Evolutionary conservation across 768 basidiomycete species (phyloP), one percentile per base, ranked within the genome.

Genomic region (Serendipita indica): DNA sequence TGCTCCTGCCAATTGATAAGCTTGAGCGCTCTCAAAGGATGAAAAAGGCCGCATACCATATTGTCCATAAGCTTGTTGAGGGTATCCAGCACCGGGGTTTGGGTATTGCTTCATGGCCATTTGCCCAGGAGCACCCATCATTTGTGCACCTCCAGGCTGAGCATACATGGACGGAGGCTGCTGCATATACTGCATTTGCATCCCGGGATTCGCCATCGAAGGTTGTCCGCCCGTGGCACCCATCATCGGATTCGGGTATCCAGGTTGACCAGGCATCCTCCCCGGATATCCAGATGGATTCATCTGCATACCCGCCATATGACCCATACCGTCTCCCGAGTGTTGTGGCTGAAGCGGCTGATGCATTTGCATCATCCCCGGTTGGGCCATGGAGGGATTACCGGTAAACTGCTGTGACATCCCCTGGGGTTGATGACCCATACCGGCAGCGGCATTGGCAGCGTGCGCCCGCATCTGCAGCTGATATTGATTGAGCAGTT

Each of bases 351-450:
- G 58, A 18, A 58, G 60, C 32, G 37, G 56, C 1, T 57, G 45
- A n/a, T 61, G 62, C 56, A 39, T 39, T 63, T 65, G 45, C 61
- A 35, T 3, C 62, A 57, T 35, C 61, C 61, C 14, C 61, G 59
- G n/a, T n/a, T n/a, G n/a, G n/a, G n/a, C n/a, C n/a, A n/a, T n/a
- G n/a, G n/a, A n/a, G n/a, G n/a, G n/a, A n/a, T n/a, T n/a, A n/a
- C n/a, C n/a, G n/a, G n/a, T n/a, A n/a, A n/a, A n/a, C n/a, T n/a
- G n/a, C n/a, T n/a, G n/a, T n/a, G n/a, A n/a, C n/a, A n/a, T n/a
- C n/a, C n/a, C n/a, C n/a, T n/a, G n/a, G n/a, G n/a, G n/a, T 27
- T 41, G 57, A 57, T 45, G 58, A 33, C 39, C 63, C 18, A 65
- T 67, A 13, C 60, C 22, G 6, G 56, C 28, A 10, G 22, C 13